Evolutionary conservation across 108 stramenopile species (phyloP), one percentile per base, ranked within the genome.

Genomic region (Cyclotella cryptica): DNA sequence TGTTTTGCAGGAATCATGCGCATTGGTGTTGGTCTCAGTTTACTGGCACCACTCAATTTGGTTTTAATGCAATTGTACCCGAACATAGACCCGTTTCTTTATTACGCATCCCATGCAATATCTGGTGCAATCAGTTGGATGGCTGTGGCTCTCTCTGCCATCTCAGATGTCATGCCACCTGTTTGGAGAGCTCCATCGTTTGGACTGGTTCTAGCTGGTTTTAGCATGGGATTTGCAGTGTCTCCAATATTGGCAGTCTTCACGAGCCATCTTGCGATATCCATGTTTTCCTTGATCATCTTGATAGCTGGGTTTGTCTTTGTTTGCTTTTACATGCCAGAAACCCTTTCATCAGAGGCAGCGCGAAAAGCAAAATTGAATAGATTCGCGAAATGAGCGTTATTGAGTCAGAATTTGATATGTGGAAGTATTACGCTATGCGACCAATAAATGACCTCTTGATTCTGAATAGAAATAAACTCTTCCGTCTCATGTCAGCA

Each of bases 131-230:
- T 95, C 35, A 91, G 84, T 81, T 92, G 91, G 91, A 79, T 91
- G 26, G 84, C 93, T 5, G 67, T 91, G 28, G 90, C 90, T 0
- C 29, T 95, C 10, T 88, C 90, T 11, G 80, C 90, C 0, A 54
- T 95, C 29, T 85, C 90, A 13, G 93, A 95, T 84, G 90, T 81
- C 19, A 87, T 95, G 77, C 93, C 93, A 0, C 75, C 69, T 4
- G 61, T 86, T 49, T 89, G 88, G 79, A 66, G 93, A 46, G 93
- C 91, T 12, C 88, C 91, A 7, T 85, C 87, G 17, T 90, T 91
- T 79, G 93, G 93, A 17, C 45, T 95, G 19, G 69, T 92, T 6
- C 46, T 92, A 6, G 89, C 89, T n/a, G 90, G 92, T 14, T 92
- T 93, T 53, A 87, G 85, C 24, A 40, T 92, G 60, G 93, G 93